Evolutionary conservation across 1,284 basidiomycete genomes (phyloP), one percentile per base, ranked within the genome.

Genomic region (Coriolopsis trogii): DNA sequence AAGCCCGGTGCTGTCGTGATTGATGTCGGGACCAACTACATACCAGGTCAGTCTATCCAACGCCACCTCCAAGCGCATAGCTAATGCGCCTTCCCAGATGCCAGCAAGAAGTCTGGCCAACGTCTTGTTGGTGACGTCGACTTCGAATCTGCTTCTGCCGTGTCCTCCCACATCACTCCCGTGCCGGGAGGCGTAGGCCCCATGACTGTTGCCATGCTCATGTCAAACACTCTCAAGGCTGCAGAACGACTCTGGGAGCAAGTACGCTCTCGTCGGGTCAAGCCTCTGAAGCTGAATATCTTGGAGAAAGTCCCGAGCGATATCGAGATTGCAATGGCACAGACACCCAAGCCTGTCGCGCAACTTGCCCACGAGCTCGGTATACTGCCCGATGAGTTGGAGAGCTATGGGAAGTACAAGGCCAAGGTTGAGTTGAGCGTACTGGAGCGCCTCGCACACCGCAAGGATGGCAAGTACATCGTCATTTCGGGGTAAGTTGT

Each of bases 101-200:
- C 82, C 4, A 87, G 86, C 61, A 98, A 96, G 74, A 99, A 99
- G 75, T 91, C 91, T 7, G 97, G 97, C 39, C 91, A 96, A 67
- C 89, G 97, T 56, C 83, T 99, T 16, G 95, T 99, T 53, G 97
- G 97, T 42, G 97, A 99, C 72, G 94, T 99, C 52, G 88, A 98
- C 65, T 98, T 85, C 68, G 79, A 80, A 4, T 81, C 87, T 12
- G 96, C 93, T 28, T 76, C 82, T 42, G 69, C 79, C 49, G 85
- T 91, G 56, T 96, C 95, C 6, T 88, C 89, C 4, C 77, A 88
- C 70, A 98, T 99, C 67, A 99, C 97, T 0, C 97, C 97, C 37
- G 97, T 99, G 15, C 97, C 97, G 0, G 95, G 95, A 68, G 97
- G 97, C 59, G 97, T 99, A 48, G 97, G 97, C 20, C 97, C 97